A percentile compares a stretch with the other conserved stretches of the same genome.
Evolutionary conservation across 2,329 filamentous ascomycete genomes (phyloP).

Genomic region (Acarospora socialis): DNA sequence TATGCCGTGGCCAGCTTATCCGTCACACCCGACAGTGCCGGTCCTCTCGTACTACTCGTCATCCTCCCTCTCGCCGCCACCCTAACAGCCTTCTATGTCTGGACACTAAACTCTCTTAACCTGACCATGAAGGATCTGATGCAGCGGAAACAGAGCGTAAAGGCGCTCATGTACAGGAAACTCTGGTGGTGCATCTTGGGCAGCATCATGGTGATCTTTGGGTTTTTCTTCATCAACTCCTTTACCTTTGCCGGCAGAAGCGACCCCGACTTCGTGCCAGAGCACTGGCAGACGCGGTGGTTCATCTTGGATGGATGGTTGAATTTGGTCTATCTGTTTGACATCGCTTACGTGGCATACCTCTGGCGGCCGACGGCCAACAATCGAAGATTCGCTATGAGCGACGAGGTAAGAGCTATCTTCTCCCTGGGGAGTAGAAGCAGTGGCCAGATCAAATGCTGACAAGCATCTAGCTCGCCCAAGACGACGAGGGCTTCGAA

Average conservation of each 20-base stretch:
- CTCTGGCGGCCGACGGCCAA: conserved; percentile 94
- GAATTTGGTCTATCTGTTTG: conserved; percentile 87
- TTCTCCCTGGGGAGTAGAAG: neutral
- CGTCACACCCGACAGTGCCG: conserved; percentile 77
- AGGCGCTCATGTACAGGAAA: conserved; percentile 93
- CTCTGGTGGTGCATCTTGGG: conserved; percentile 95
- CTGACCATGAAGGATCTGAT: conserved; percentile 91
- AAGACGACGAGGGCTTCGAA: conserved; percentile 97
- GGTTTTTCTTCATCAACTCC: conserved; percentile 97
- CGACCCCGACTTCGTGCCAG: conserved; percentile 81
- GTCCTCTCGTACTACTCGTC: conserved; percentile 80
- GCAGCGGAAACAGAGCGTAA: conserved; percentile 84
- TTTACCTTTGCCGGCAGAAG: conserved; percentile 79
- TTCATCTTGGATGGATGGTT: conserved; percentile 96
- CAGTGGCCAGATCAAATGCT: conserved; percentile 14
- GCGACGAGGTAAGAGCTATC: conserved; percentile 56
- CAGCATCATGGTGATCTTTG: conserved; percentile 91
- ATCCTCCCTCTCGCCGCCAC: conserved; percentile 85
- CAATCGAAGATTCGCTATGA: conserved; percentile 96
- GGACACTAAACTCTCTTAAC: conserved; percentile 93
- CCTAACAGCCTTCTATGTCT: conserved; percentile 92
- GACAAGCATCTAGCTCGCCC: conserved; percentile 51
- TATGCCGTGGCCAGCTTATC: conserved; percentile 84
- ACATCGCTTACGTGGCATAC: conserved; percentile 87
- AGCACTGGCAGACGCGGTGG: conserved; percentile 96